phyloP scores from a whole-genome alignment of 805 yeast species.

The Yarrowia bubula region DNA sequence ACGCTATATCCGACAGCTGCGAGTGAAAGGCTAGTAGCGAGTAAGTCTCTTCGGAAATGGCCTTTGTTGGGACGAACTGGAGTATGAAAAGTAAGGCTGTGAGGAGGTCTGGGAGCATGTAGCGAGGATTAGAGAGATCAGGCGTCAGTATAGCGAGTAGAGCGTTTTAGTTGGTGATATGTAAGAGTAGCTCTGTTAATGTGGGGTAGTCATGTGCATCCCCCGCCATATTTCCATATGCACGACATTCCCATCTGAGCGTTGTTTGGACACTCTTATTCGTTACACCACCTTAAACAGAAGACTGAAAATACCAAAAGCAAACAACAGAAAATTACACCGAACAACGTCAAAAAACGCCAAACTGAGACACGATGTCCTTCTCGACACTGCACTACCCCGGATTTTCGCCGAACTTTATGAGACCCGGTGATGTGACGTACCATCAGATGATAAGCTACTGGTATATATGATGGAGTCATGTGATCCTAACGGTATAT shows the following conservation, averaged over 20 bases:
- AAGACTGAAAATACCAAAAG: not conserved
- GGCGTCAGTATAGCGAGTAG: not conserved
- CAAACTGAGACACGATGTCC: too few species aligned
- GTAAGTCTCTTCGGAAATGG: slow-evolving; percentile 1
- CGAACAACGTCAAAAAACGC: too few species aligned
- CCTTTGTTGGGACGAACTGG: not conserved
- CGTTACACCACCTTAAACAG: not conserved
- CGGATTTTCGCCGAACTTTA: too few species aligned
- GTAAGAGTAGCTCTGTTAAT: not conserved
- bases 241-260: not conserved
- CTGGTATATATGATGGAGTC: too few species aligned
- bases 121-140: too few species aligned
- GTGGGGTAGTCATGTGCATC: slow-evolving; percentile 14
- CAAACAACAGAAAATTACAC: too few species aligned
- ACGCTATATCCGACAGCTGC: slow-evolving; percentile 4
- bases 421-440: too few species aligned
- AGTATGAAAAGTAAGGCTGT: not conserved
- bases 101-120: not conserved
- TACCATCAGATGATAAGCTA: too few species aligned
- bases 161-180: not conserved
- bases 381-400: too few species aligned
- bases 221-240: not conserved
- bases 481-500: too few species aligned
- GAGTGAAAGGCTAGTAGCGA: not conserved
- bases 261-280: too few species aligned